These are phyloP conservation scores for Aspergillus candidus DNA, from an alignment of 2,329 filamentous ascomycete species.

Conservation along the genomic window DNA sequence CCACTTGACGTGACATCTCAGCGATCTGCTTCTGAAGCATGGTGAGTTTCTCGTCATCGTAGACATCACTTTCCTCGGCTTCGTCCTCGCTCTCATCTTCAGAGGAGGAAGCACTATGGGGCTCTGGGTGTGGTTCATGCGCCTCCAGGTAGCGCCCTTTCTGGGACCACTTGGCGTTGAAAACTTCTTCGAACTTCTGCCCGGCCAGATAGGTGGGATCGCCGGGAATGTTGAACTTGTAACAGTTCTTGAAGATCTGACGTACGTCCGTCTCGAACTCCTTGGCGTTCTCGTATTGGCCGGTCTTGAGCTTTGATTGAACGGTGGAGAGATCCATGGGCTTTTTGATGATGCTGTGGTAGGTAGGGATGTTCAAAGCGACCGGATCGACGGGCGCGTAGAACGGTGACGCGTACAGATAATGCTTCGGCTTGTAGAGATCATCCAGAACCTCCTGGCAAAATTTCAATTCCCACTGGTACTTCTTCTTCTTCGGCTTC, in stretches of 20 bases:
- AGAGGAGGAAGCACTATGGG: constrained; percentile 58
- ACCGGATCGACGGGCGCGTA: constrained; percentile 84
- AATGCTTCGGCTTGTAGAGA: constrained; percentile 67
- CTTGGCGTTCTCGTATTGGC: constrained; percentile 73
- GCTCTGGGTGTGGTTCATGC: constrained; percentile 61
- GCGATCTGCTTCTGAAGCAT: constrained; percentile 67
- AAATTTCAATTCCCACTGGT: constrained; percentile 82
- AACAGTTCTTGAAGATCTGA: constrained; percentile 83
- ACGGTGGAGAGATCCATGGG: constrained; percentile 94
- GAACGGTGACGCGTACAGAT: constrained; percentile 65
- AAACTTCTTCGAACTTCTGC: constrained; percentile 66
- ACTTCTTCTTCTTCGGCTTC: constrained; percentile 85
- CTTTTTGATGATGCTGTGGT: constrained; percentile 90
- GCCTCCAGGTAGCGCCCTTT: constrained; percentile 77
- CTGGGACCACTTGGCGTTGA: constrained; percentile 67
- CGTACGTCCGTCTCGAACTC: constrained; percentile 81
- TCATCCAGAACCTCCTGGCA: constrained; percentile 76
- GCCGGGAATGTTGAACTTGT: constrained; percentile 77
- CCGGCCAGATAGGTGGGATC: constrained; percentile 70
- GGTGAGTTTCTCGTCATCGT: constrained; percentile 57
- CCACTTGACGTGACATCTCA: constrained; percentile 63
- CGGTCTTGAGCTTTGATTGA: constrained; percentile 65
- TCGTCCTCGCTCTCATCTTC: constrained; percentile 70
- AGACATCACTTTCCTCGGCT: constrained; percentile 56
- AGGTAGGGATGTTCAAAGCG: constrained; percentile 85